Evolutionary conservation across 2,329 filamentous ascomycete genomes (phyloP).

Genomic region (Lasiodiplodia citricola): DNA sequence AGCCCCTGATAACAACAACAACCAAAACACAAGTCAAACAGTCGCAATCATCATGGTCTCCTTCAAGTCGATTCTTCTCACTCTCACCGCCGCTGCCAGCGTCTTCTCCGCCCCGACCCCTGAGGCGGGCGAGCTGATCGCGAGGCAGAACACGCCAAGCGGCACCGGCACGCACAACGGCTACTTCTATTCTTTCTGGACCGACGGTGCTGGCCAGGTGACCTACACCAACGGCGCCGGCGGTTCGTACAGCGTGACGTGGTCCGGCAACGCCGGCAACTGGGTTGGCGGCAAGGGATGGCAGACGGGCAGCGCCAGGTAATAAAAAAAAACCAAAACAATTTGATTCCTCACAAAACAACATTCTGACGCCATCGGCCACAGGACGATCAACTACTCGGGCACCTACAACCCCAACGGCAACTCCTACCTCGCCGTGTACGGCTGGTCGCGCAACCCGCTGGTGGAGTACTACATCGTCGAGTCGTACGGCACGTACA

Average conservation of each 20-base stretch:
- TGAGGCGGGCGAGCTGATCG: conserved; percentile 33
- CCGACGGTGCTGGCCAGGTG: conserved; percentile 57
- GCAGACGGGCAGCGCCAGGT: conserved; percentile 60
- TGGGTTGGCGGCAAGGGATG: conserved; percentile 65
- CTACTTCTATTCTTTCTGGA: conserved; percentile 68
- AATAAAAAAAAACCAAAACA: conserved; percentile 29
- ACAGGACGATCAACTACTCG: conserved; percentile 57
- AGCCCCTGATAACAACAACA: background rate
- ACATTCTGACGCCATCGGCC: background rate
- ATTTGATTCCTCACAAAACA: rapidly evolving
- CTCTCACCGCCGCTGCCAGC: conserved; percentile 41
- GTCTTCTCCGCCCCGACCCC: conserved; percentile 45
- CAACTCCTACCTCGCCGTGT: conserved; percentile 63
- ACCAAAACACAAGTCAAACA: background rate
- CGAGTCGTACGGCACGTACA: conserved; percentile 58
- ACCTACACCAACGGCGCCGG: conserved; percentile 61
- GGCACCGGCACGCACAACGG: conserved; percentile 62
- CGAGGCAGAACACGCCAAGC: conserved; percentile 48
- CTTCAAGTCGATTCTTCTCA: conserved; percentile 48
- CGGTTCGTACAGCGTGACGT: conserved; percentile 58
- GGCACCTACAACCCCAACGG: conserved; percentile 55
- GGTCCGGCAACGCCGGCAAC: conserved; percentile 57
- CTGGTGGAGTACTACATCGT: conserved; percentile 65
- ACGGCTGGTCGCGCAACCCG: conserved; percentile 62
- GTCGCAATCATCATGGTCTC: conserved; percentile 43